Conservation (phyloP, 2,329 filamentous ascomycete species). For the Ophiognomonia clavigignenti-juglandacearum region DNA sequence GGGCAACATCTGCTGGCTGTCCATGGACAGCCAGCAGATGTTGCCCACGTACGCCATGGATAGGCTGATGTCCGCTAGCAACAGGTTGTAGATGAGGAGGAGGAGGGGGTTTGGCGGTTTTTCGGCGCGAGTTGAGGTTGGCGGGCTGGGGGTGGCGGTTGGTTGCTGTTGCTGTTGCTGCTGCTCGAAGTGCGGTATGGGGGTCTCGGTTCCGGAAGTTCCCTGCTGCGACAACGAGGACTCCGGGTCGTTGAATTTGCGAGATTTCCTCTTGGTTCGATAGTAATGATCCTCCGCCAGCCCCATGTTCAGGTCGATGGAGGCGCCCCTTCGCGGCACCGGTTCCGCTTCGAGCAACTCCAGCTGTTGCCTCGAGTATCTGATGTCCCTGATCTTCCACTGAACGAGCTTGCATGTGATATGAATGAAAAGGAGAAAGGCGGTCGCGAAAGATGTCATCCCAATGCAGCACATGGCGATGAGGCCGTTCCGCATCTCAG, state of each 20-base stretch:
- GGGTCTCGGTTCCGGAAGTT: neutral
- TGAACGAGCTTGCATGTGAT: conserved; percentile 24
- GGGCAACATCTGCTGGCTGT: conserved; percentile 59
- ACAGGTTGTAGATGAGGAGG: conserved; percentile 63
- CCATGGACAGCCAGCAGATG: conserved; percentile 57
- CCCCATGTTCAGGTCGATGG: conserved; percentile 23
- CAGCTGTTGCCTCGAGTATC: neutral
- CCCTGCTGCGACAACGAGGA: neutral
- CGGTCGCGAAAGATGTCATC: conserved; percentile 22
- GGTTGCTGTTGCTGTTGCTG: too few relatives aligned
- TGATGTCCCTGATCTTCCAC: conserved; percentile 22
- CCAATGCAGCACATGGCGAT: conserved; percentile 20
- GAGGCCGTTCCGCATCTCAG: conserved; percentile 20
- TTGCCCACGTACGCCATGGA: conserved; percentile 60
- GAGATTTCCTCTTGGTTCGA: conserved; percentile 2
- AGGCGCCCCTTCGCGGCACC: neutral
- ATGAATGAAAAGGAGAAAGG: conserved; percentile 21
- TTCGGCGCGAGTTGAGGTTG: conserved; percentile 16
- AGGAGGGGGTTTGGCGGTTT: conserved; percentile 60
- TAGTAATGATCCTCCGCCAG: conserved; percentile 23
- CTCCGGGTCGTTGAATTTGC: neutral
- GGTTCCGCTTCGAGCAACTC: neutral
- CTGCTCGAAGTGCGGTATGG: neutral
- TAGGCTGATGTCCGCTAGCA: conserved; percentile 65
- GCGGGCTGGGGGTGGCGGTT: too few relatives aligned